Conservation (phyloP, 805 yeast species). For the Kuraishia hungarica region DNA sequence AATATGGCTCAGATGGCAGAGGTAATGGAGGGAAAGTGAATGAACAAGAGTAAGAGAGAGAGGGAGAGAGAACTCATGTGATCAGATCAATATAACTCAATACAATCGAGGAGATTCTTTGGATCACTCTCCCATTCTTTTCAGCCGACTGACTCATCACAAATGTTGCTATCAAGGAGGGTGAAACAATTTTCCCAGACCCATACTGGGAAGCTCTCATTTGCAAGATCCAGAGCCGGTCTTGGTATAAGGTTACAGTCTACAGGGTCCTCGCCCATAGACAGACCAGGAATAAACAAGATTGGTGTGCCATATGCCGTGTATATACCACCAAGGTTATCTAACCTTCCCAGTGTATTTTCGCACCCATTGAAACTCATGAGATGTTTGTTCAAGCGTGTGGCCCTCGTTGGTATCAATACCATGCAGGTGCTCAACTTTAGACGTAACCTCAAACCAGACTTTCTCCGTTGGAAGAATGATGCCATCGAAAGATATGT, state of each 20-base stretch:
- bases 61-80: not conserved
- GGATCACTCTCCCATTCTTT: too few species aligned
- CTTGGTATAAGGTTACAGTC: not conserved
- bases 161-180: not conserved
- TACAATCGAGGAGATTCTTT: too few species aligned
- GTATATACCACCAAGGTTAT: conserved; percentile 43
- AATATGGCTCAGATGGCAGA: not conserved
- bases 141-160: too few species aligned
- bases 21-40: too few species aligned
- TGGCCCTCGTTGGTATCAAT: conserved; percentile 61
- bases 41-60: too few species aligned
- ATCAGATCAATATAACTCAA: not conserved
- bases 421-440: conserved; percentile 43
- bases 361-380: conserved; percentile 31
- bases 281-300: conserved; percentile 19
- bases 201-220: not conserved
- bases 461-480: conserved; percentile 76
- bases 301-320: conserved; percentile 27
- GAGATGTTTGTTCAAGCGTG: conserved; percentile 46
- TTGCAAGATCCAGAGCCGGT: not conserved
- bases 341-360: conserved; percentile 33
- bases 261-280: conserved; percentile 9
- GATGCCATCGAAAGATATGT: conserved; percentile 71
- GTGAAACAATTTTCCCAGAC: not conserved
- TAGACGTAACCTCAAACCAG: conserved; percentile 46